Conservation (phyloP, 192 early-diverging fungal species). For the Rhizophagus prolifer region DNA sequence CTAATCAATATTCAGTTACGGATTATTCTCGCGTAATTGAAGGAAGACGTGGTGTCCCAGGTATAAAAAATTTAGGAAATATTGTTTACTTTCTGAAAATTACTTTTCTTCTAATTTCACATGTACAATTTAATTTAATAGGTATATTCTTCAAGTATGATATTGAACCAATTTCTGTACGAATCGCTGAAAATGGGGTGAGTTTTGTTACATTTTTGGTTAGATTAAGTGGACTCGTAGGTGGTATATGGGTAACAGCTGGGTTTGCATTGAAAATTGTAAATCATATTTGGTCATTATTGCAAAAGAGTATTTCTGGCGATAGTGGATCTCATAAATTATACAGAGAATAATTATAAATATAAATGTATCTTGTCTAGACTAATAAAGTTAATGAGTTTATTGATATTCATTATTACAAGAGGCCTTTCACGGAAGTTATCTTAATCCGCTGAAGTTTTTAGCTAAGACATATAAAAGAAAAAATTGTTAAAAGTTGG, state of each 20-base stretch:
- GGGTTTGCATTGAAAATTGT: slow-evolving; percentile 37
- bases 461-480: neutral
- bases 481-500: neutral
- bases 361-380: no score
- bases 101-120: neutral
- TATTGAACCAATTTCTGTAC: slow-evolving; percentile 85
- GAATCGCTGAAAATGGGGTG: slow-evolving; percentile 64
- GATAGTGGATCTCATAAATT: neutral
- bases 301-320: neutral
- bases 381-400: no score
- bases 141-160: slow-evolving; percentile 91
- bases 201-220: slow-evolving; percentile 74
- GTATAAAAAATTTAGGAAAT: slow-evolving; percentile 1
- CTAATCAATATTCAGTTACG: slow-evolving; percentile 94
- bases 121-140: neutral
- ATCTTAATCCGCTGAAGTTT: neutral
- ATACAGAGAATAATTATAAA: no score
- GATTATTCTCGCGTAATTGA: slow-evolving; percentile 56
- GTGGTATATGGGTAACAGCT: slow-evolving; percentile 74
- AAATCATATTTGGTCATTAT: slow-evolving; percentile 1
- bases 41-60: slow-evolving; percentile 39
- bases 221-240: slow-evolving; percentile 82
- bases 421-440: neutral
- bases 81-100: neutral
- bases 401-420: no score